Base-by-base conservation (phyloP, 1,139 yeast species). In the Lizanozyma gosingica region DNA sequence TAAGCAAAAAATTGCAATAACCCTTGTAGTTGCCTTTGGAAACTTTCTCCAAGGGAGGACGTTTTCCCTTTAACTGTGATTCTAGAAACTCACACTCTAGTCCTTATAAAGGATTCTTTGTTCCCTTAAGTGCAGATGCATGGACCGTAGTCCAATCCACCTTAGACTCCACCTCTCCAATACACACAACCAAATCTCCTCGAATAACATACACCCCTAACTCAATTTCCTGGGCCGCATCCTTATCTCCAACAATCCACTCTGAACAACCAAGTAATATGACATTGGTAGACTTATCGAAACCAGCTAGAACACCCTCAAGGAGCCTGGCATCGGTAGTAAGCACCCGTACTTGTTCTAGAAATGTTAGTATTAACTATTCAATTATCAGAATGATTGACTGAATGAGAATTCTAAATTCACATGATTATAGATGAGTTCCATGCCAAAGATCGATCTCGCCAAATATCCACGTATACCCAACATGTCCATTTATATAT, bases 241-340 rank as follows among this genome's bases (percentile, higher is more conserved):
- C 74, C 17, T 70, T 75, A 1, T 57, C 57, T 35, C 63, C 63
- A 33, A 76, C 60, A 35, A 74, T 55, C 35, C 75, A 54, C 54
- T 84, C 92, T 33, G 71, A 59, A n/a, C 92, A 71, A 32, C 71
- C 62, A 6, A 80, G 62, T 35, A 90, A 65, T 35, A 87, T 70
- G 16, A 90, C 54, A 54, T 90, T 90, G 18, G 94, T 83, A 39
- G 83, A 69, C 51, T 83, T 81, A 57, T 90, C 97, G 53, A 72
- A 88, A 16, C 96, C 95, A 55, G 80, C 81, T 35, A 90, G 71
- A 18, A 62, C 68, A 1, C 96, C 97, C 56, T 76, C 71, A 42
- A 80, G 76, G 45, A 78, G 64, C 41, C 88, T 66, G 15, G 94
- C 97, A 54, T 86, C 95, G 2, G 94, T 76, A n/a, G 95, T 83